phyloP scores from a whole-genome alignment of 2,329 filamentous ascomycete species.

The Achaetomium macrosporum region DNA sequence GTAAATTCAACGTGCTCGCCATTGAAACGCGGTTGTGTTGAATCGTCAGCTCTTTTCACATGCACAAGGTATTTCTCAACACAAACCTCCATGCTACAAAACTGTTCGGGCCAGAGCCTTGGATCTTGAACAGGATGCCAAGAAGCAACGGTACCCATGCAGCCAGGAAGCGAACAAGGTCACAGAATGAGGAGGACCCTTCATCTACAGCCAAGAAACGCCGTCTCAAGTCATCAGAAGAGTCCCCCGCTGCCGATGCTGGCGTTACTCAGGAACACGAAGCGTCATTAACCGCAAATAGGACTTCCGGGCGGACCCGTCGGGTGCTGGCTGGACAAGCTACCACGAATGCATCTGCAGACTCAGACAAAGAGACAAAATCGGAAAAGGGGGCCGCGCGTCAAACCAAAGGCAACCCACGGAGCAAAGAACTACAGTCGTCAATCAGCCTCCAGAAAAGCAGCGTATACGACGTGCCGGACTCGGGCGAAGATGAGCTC shows the following conservation, averaged over 20 bases:
- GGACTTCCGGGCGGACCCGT: neutral
- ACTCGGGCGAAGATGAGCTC: slow-evolving; percentile 23
- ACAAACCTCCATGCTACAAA: neutral
- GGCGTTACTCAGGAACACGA: neutral
- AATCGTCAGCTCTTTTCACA: neutral
- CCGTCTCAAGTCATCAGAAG: slow-evolving; percentile 5
- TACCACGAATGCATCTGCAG: neutral
- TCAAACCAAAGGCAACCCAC: neutral
- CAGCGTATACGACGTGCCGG: slow-evolving; percentile 26
- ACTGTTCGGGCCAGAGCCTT: neutral
- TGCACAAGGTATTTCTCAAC: neutral
- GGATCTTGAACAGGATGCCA: neutral
- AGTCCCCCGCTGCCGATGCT: neutral
- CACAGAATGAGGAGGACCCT: slow-evolving; percentile 17
- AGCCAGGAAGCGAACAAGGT: slow-evolving; percentile 14
- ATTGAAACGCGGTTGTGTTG: neutral
- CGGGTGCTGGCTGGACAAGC: neutral
- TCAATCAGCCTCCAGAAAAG: slow-evolving; percentile 5
- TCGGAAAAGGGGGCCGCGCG: neutral
- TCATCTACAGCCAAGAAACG: slow-evolving; percentile 17
- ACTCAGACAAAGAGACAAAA: neutral
- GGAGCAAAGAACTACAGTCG: neutral
- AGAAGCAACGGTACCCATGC: neutral
- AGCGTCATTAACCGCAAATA: neutral
- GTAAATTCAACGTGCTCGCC: neutral